Conservation (phyloP, 108 stramenopile species). For the Skeletonema tropicum region DNA sequence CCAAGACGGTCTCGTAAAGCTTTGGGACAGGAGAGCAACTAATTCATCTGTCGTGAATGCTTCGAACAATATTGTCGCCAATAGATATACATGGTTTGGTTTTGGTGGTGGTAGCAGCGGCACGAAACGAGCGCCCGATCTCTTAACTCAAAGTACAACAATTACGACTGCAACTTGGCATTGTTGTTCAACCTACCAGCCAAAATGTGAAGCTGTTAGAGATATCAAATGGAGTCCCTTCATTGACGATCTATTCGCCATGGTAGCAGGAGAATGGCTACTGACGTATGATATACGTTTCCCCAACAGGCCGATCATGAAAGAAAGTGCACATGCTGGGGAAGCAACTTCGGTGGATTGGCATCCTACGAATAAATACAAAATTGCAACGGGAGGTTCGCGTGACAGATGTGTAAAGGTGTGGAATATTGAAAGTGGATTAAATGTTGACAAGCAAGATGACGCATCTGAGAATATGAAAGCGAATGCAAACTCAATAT, state of each 20-base stretch:
- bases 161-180: conserved; percentile 54
- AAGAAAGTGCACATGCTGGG: conserved; percentile 77
- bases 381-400: conserved; percentile 83
- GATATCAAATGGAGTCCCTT: conserved; percentile 80
- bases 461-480: conserved; percentile 34
- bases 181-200: conserved; percentile 65
- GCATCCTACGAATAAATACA: conserved; percentile 73
- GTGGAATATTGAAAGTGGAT: conserved; percentile 47
- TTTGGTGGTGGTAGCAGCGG: conserved; percentile 20
- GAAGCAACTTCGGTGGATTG: conserved; percentile 86
- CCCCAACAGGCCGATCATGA: conserved; percentile 51
- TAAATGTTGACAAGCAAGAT: conserved; percentile 45
- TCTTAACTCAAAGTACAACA: conserved; percentile 6
- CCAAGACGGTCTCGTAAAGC: conserved; percentile 64
- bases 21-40: conserved; percentile 64
- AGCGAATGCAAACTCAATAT: conserved; percentile 50
- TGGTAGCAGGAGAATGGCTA: conserved; percentile 79
- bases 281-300: conserved; percentile 77
- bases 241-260: conserved; percentile 77
- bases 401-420: conserved; percentile 78
- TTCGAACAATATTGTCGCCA: neutral
- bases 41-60: conserved; percentile 8
- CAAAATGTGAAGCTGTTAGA: conserved; percentile 82
- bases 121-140: conserved; percentile 16
- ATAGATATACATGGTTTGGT: conserved; percentile 37